Evolutionary conservation across 2,329 filamentous ascomycete species (phyloP).

Genomic region (Talaromyces sp.): DNA sequence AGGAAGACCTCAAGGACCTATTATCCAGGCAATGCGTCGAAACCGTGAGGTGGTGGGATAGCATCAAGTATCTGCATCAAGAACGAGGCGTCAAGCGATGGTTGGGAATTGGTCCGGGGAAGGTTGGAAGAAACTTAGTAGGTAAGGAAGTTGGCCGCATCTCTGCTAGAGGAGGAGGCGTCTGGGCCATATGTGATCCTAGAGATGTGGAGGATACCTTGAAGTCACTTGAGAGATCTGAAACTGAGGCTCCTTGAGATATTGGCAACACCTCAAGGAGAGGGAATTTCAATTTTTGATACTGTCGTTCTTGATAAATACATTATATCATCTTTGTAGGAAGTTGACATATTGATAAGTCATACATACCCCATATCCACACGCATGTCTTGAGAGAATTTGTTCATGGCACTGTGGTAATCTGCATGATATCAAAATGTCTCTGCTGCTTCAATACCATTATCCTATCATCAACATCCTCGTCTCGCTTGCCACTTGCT

Average conservation of each 20-base stretch:
- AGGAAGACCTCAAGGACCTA: slow-evolving; percentile 73
- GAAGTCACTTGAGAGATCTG: slow-evolving; percentile 65
- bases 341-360: not conserved
- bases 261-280: not conserved
- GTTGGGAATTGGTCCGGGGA: slow-evolving; percentile 90
- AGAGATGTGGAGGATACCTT: slow-evolving; percentile 70
- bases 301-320: not conserved
- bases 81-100: slow-evolving; percentile 77
- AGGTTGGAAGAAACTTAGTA: slow-evolving; percentile 88
- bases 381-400: not conserved
- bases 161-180: slow-evolving; percentile 79
- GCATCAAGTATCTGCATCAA: slow-evolving; percentile 83
- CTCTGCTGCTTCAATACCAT: not conserved
- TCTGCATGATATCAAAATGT: not conserved
- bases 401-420: not conserved
- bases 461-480: not conserved
- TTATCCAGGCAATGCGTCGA: slow-evolving; percentile 81
- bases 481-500: not conserved
- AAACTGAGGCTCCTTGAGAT: slow-evolving; percentile 26
- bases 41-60: slow-evolving; percentile 93
- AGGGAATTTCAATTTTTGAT: not conserved
- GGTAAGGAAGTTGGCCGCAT: slow-evolving; percentile 91
- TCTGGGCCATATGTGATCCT: slow-evolving; percentile 87
- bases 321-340: not conserved
- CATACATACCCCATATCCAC: not conserved